Base-by-base conservation (phyloP, 306 rosid genomes). In the Prosopis cineraria region DNA sequence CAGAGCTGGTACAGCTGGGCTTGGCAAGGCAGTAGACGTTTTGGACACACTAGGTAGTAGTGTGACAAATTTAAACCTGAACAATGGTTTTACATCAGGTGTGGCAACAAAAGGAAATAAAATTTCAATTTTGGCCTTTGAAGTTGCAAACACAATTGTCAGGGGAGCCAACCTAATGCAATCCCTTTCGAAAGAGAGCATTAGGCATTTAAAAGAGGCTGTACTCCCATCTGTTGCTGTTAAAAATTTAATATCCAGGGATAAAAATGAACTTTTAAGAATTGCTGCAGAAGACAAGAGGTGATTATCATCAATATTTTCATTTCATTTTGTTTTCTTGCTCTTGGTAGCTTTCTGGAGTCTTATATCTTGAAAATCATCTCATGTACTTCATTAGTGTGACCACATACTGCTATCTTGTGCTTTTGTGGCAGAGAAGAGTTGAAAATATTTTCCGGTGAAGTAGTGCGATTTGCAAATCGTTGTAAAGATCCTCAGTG, bases 401-500 rank as follows among this genome's bases (percentile, higher is more conserved):
- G 74, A 74, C 81, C 29, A 45, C 79, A 79, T 53, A 22, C 30
- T 53, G 29, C 6, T 8, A 81, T 71, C 77, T 79, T 86, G 66
- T 81, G 69, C 78, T 70, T 75, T 83, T 79, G 83, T 87, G 87
- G 80, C 98, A 92, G 98, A 84, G 98, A 95, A 78, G 98, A 95
- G 75, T 85, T 95, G 80, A 89, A 86, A 82, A 85, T 95, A 59
- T 95, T 95, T 84, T 83, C 91, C 0, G 91, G 97, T 58, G 98
- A 95, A 91, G 98, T 95, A 73, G 96, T 92, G 40, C 98, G 98
- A 24, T 95, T 95, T 83, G 98, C 98, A 78, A 95, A 95, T 88
- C 97, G 93, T 71, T 95, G 98, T 78, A 95, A 91, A 87, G 98
- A 95, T 89, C 98, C 98, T 79, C 98, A 92, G 79, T 95, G 98